Evolutionary conservation across 495 filamentous ascomycete genomes (phyloP), one percentile per base, ranked within the genome.

Genomic region (Lasiosphaeria miniovina): DNA sequence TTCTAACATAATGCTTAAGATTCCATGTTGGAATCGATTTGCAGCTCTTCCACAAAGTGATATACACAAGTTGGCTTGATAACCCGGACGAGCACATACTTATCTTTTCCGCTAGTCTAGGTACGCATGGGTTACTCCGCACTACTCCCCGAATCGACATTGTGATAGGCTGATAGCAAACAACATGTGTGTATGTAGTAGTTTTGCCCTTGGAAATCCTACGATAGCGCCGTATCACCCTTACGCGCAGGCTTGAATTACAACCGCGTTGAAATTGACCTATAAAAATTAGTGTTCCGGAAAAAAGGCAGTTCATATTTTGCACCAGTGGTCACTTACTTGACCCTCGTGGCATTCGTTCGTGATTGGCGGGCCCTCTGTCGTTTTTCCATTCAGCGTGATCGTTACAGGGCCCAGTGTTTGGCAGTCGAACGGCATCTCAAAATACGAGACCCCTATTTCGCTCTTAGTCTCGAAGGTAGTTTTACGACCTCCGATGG

Each of bases 381-480:
- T 61, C 7, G 69, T 70, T 36, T 75, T 78, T 0, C 84, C 76
- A 36, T 75, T 67, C 49, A 88, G 59, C 0, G 68, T 74, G 35
- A 88, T 68, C 12, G 66, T 77, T 3, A 87, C 84, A 4, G 74
- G 66, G 0, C 86, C 87, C 2, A 58, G 61, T 6, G 53, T 64
- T 35, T 71, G 66, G 4, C 77, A 74, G 54, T 73, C 71, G 60
- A 86, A 84, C 0, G 78, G 72, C 17, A 85, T 68, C 60, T 84
- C 76, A 50, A 85, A 84, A 56, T 88, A 75, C 1, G 80, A 83
- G 7, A 77, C 65, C 11, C 68, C 70, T 5, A 64, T 61, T 1
- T 67, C 57, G 8, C 50, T 58, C 0, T 65, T 74, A 1, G 77
- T 68, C 41, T 77, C 71, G 36, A 77, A 73, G 1, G 71, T 75